Conservation (phyloP, 257 asterid genomes). For the Scutellaria minor region DNA sequence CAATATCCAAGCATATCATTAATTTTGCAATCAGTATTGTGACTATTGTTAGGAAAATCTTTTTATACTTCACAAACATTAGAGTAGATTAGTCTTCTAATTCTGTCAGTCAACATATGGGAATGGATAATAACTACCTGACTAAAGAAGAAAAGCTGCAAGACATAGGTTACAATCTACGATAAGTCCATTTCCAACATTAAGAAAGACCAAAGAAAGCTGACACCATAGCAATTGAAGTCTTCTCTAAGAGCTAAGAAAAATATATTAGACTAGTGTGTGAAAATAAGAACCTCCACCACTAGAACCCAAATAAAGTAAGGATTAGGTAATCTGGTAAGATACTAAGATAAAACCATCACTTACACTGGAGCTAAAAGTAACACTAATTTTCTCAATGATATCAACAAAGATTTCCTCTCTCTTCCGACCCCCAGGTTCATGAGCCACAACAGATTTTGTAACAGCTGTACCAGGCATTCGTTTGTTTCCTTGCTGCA, state of each 20-base stretch:
- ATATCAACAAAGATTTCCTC: conserved; percentile 98
- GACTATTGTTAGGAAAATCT: neutral
- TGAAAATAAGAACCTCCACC: conserved; percentile 23
- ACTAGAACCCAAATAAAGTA: conserved; percentile 18
- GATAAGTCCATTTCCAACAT: neutral
- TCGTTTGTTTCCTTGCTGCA: conserved; percentile 97
- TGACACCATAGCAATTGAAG: conserved; percentile 13
- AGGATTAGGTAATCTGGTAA: conserved; percentile 14
- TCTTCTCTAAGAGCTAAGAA: conserved; percentile 15
- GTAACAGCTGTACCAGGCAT: conserved; percentile 99
- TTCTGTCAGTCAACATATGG: neutral
- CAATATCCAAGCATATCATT: conserved; percentile 12
- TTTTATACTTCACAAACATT: neutral
- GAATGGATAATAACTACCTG: conserved; percentile 7
- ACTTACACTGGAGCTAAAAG: conserved; percentile 99
- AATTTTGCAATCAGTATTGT: neutral
- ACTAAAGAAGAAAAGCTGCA: conserved; percentile 1
- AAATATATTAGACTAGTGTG: conserved; percentile 24
- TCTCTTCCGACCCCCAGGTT: conserved; percentile 95
- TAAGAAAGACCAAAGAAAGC: conserved; percentile 9
- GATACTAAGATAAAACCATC: conserved; percentile 32
- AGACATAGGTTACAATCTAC: neutral
- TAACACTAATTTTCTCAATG: conserved; percentile 95
- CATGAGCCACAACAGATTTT: conserved; percentile 95
- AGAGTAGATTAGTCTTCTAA: neutral